phyloP scores from a whole-genome alignment of 352 stramenopile species.

The Phytophthora hybrid region DNA sequence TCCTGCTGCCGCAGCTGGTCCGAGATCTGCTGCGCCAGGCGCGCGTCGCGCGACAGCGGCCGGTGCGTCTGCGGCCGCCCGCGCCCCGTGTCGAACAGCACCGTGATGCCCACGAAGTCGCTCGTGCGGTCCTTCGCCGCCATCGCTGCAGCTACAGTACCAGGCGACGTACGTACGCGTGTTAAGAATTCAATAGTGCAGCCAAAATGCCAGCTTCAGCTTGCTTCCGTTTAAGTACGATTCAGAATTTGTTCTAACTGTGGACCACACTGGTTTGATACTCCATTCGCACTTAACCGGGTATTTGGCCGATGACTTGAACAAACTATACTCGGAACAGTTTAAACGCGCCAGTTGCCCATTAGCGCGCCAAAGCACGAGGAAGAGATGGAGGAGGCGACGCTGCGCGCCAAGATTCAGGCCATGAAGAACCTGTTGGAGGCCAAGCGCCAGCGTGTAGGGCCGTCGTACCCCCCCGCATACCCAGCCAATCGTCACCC shows the following conservation, averaged over 20 bases:
- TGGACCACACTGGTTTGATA: neutral
- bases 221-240: no score
- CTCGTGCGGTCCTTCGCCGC: conserved; percentile 73
- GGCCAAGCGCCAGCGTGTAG: conserved; percentile 41
- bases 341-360: conserved; percentile 21
- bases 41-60: conserved; percentile 76
- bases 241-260: neutral
- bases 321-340: no score
- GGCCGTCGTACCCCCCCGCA: no score
- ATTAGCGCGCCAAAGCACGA: conserved; percentile 1
- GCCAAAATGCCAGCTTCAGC: no score
- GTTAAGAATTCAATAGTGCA: no score
- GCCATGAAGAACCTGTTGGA: conserved; percentile 83
- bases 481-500: neutral
- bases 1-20: conserved; percentile 86
- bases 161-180: no score
- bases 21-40: conserved; percentile 79
- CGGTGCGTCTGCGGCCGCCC: conserved; percentile 57
- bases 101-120: conserved; percentile 87
- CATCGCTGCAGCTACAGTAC: neutral
- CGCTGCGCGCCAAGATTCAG: conserved; percentile 84
- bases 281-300: neutral
- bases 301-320: no score
- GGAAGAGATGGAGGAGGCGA: conserved; percentile 69
- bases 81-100: conserved; percentile 82